Base-by-base conservation (phyloP, 1,284 basidiomycete genomes). In the Austroboletus novae-zelandiae region DNA sequence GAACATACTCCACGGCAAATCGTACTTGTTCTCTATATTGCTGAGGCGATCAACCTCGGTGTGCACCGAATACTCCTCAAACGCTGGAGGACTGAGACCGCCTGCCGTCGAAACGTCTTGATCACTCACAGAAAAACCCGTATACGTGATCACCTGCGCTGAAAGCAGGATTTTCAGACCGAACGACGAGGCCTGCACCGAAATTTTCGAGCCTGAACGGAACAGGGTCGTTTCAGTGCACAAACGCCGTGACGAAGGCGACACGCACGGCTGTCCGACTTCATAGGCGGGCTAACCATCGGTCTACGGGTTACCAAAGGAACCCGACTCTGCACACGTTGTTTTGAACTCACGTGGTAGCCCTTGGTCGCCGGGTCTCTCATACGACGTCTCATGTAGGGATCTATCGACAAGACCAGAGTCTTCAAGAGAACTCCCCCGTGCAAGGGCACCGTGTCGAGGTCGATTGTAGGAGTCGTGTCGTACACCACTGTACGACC, bases 21-120 rank as follows among this genome's bases (percentile, higher is more conserved):
- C 51, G 11, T 61, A 29, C 31, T 58, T 20, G n/a, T 62, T 62
- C 5, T 56, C n/a, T 43, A 64, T 29, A 20, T 50, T 61, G 4
- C 1, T 41, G 11, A 59, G 17, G 0, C 14, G 9, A 4, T 31
- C 30, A 0, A 32, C 13, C 3, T 53, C 13, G 4, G 34, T 32
- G 14, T 34, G 46, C 3, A 63, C 23, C 2, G 35, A 49, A 36
- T 59, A 62, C 25, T 65, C 62, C 29, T 53, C 35, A 40, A 62
- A 61, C 1, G 43, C 62, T 61, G 27, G 23, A 2, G 15, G 18
- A 17, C 15, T 30, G 5, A 11, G 11, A 30, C 11, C 25, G 8
- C 25, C 25, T 4, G 25, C 25, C 5, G 4, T 27, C 25, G 25
- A 27, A 27, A 27, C 4, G 7, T 9, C 4, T 7, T 27, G 29